Base-by-base conservation (phyloP, 306 rosid species). In the Fagus sylvatica region DNA sequence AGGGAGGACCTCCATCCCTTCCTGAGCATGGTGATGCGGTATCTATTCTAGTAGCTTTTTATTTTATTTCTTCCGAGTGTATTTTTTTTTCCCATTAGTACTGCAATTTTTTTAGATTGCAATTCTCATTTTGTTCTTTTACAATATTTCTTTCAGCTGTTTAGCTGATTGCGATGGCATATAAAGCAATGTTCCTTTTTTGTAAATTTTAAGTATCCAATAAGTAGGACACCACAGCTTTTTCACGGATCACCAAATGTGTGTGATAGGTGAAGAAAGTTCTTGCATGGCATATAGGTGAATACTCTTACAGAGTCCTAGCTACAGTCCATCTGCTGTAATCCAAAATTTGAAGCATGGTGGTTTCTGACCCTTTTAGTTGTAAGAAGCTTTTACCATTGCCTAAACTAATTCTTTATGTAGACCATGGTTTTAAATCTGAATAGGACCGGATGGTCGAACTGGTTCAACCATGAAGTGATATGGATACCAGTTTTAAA, bases 1-100 rank as follows among this genome's bases (percentile, higher is more conserved):
- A 79, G 73, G 99, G 99, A 11, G 97, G 99, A 53, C 97, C 97
- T 88, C 99, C 98, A 73, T 62, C 87, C 66, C 89, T 95, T 75
- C 97, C 98, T 41, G 94, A 91, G 84, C 89, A 89, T 61, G 80
- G 86, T 79, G 99, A 95, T 69, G 90, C 87, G 89, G 99, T 95
- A 93, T 68, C 43, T 81, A 54, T 71, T 61, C 75, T 46, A 65
- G 37, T 74, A 39, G 17, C 62, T 39, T 46, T 22, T 56, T 49
- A 17, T 76, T 84, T 78, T 28, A 6, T 74, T 32, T 53, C 46
- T 67, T 76, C 69, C 73, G 46, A 65, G 36, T 59, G 64, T 42
- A 30, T n/a, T 53, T 56, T 11, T 46, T 34, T 66, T 12, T 36
- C 42, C 78, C 39, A 64, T 67, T 75, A 66, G 4, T 51, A 33